Evolutionary conservation across 106 monocot species (phyloP).

Genomic region (Narthecium ossifragum): DNA sequence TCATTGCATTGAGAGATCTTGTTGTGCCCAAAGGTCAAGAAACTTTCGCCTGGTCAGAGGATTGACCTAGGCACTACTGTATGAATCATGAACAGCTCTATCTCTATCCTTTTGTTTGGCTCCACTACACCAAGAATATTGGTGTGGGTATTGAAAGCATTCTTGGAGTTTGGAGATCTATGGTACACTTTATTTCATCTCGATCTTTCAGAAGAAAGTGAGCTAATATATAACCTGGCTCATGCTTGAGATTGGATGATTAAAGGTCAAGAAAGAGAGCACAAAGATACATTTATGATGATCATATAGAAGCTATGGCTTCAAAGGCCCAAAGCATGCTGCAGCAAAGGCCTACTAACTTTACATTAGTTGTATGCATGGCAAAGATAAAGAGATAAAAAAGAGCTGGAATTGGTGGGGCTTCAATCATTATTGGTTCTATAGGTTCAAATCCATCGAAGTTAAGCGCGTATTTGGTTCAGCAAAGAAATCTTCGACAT

Average conservation of each 20-base stretch:
- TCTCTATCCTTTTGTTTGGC: no score
- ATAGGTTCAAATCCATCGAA: neutral
- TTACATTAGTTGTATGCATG: neutral
- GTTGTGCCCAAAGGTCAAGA: neutral
- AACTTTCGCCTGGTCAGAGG: neutral
- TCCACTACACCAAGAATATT: no score
- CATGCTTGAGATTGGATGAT: conserved; percentile 5
- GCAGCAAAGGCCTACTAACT: neutral
- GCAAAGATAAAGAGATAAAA: neutral
- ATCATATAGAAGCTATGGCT: neutral
- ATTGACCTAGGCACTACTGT: neutral
- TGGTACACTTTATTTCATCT: neutral
- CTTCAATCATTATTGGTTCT: conserved; percentile 3
- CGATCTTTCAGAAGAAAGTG: neutral
- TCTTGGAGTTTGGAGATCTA: no score
- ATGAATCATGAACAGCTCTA: neutral
- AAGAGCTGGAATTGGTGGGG: conserved; percentile 5
- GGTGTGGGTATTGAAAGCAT: no score
- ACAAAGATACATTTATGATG: neutral
- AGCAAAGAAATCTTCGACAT: no score
- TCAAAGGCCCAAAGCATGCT: neutral
- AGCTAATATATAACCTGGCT: no score
- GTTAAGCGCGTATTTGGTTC: no score
- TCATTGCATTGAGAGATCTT: neutral
- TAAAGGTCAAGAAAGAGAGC: neutral